A percentile compares a stretch with the other conserved stretches of the same genome.
phyloP scores from a whole-genome alignment of 345 rosid genomes.

The Crucihimalaya himalaica region DNA sequence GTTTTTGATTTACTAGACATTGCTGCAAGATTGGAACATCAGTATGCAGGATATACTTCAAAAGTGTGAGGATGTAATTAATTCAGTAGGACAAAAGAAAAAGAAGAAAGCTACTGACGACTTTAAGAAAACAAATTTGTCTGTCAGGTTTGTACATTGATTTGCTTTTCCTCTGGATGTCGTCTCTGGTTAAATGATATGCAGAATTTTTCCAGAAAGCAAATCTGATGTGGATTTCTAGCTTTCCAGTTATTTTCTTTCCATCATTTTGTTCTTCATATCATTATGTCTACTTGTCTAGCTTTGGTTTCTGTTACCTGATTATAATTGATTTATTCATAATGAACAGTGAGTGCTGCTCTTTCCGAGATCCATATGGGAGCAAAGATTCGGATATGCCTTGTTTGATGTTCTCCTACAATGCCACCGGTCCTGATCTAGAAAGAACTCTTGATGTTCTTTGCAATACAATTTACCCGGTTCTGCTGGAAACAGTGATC shows the following conservation, averaged over 20 bases:
- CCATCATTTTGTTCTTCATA: conserved; percentile 8
- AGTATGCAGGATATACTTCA: conserved; percentile 56
- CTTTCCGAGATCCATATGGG: conserved; percentile 50
- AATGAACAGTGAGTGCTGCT: conserved; percentile 66
- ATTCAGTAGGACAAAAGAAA: conserved; percentile 56
- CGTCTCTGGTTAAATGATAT: conserved; percentile 9
- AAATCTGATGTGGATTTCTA: conserved; percentile 20
- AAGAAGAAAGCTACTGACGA: conserved; percentile 49
- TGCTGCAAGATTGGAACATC: conserved; percentile 56
- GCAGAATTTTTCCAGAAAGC: background rate
- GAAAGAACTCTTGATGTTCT: conserved; percentile 56
- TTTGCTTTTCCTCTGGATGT: conserved; percentile 21
- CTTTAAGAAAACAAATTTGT: conserved; percentile 54
- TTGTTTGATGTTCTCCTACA: conserved; percentile 71
- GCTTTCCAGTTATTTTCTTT: conserved; percentile 14
- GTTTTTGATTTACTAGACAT: conserved; percentile 47
- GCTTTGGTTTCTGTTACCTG: conserved; percentile 19
- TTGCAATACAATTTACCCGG: conserved; percentile 70
- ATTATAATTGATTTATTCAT: conserved; percentile 33
- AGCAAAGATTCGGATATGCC: conserved; percentile 52
- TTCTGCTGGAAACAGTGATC: conserved; percentile 70
- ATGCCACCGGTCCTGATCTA: conserved; percentile 43
- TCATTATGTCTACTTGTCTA: conserved; percentile 11
- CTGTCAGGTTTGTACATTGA: conserved; percentile 61
- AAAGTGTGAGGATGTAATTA: conserved; percentile 68